Conservation (phyloP, 257 asterid species). For the Salvia hispanica region DNA sequence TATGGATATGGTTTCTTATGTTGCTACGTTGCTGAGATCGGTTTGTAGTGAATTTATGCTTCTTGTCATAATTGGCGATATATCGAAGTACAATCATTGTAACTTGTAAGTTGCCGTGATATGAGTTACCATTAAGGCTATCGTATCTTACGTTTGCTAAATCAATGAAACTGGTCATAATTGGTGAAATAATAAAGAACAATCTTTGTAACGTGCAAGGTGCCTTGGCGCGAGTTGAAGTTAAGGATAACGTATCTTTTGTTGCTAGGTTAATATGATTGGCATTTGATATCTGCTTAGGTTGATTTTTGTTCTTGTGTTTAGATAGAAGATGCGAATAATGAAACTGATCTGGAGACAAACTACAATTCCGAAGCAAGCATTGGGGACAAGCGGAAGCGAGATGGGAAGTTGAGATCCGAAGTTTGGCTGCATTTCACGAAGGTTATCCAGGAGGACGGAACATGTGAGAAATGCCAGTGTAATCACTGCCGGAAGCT, state of each 20-base stretch:
- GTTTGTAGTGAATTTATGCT: neutral
- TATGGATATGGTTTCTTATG: too few species aligned
- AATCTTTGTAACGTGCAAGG: too few species aligned
- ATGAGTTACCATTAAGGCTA: neutral
- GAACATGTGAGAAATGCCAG: conserved; percentile 69
- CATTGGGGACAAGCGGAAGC: conserved; percentile 64
- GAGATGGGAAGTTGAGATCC: conserved; percentile 77
- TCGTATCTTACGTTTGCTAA: neutral
- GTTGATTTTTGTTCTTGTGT: neutral
- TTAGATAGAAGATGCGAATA: conserved; percentile 57
- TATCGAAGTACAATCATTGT: neutral
- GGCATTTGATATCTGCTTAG: neutral
- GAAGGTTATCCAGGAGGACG: conserved; percentile 76
- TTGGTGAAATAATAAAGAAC: too few species aligned
- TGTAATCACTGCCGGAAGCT: conserved; percentile 81
- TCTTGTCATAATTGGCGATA: neutral
- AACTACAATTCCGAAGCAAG: conserved; percentile 58
- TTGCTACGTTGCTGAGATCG: too few species aligned
- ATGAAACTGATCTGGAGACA: conserved; percentile 51
- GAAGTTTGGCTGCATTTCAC: conserved; percentile 92
- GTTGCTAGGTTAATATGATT: conserved; percentile 5
- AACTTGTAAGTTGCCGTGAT: neutral
- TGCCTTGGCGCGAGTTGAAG: too few species aligned
- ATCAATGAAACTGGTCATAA: too few species aligned
- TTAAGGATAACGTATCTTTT: neutral